Evolutionary conservation across 2,329 filamentous ascomycete genomes (phyloP).

Genomic region (Coleophoma crateriformis): DNA sequence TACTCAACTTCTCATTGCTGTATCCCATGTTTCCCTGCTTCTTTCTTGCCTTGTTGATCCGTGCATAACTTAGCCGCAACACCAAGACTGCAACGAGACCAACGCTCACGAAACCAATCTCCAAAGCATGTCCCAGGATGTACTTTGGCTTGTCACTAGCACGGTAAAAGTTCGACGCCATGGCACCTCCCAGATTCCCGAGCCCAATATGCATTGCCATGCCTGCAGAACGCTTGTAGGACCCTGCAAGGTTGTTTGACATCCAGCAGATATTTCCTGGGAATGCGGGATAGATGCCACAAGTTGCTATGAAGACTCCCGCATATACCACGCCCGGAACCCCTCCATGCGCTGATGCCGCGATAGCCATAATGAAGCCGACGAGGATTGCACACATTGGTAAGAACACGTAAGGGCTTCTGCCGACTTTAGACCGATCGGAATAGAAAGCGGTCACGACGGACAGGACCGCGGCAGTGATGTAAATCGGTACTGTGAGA

Average conservation of each 20-base stretch:
- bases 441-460: constrained; percentile 48
- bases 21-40: constrained; percentile 27
- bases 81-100: constrained; percentile 40
- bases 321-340: constrained; percentile 37
- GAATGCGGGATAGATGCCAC: constrained; percentile 39
- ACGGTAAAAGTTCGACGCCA: constrained; percentile 70
- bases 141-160: constrained; percentile 41
- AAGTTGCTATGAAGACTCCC: constrained; percentile 37
- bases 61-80: constrained; percentile 40
- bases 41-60: constrained; percentile 40
- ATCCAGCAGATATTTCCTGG: constrained; percentile 47
- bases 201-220: constrained; percentile 61
- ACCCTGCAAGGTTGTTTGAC: constrained; percentile 50
- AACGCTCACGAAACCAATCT: constrained; percentile 41
- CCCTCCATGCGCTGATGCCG: constrained; percentile 17
- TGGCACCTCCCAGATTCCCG: constrained; percentile 56
- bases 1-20: constrained; percentile 38
- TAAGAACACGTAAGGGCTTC: constrained; percentile 49
- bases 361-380: constrained; percentile 49
- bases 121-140: constrained; percentile 42
- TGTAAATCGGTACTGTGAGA: constrained; percentile 45
- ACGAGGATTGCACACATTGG: constrained; percentile 47
- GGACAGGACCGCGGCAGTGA: constrained; percentile 56
- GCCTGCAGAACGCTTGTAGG: constrained; percentile 50
- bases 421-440: constrained; percentile 39